Percentiles rank a stretch among this genome's conserved stretches.
These are phyloP conservation scores for Ramicandelaber brevisporus DNA, from an alignment of 192 early-diverging fungal species.

Conservation along the genomic window DNA sequence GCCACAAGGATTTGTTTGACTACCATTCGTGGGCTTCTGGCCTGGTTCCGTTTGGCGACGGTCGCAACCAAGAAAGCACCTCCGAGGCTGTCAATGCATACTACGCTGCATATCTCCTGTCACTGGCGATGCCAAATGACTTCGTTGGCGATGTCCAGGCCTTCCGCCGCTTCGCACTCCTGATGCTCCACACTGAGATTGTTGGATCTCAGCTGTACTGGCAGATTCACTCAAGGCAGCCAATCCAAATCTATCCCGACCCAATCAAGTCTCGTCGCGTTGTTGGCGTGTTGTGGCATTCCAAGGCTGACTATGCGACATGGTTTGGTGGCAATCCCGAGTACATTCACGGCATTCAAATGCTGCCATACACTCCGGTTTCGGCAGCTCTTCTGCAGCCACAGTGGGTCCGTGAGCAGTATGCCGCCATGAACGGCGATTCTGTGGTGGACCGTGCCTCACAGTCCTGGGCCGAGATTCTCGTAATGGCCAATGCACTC, in stretches of 20 bases:
- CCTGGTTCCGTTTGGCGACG: slow-evolving; percentile 15
- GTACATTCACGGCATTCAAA: slow-evolving; percentile 26
- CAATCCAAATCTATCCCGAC: slow-evolving; percentile 7
- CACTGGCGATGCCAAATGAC: slow-evolving; percentile 8
- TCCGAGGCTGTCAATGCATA: slow-evolving; percentile 26
- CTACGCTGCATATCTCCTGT: slow-evolving; percentile 21
- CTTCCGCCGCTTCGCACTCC: slow-evolving; percentile 14
- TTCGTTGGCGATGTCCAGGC: slow-evolving; percentile 11
- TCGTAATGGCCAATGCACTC: slow-evolving; percentile 15
- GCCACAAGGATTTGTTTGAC: slow-evolving; percentile 29
- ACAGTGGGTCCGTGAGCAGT: slow-evolving; percentile 18
- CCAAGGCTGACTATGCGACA: slow-evolving; percentile 17
- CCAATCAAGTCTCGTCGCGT: slow-evolving; percentile 11
- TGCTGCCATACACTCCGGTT: slow-evolving; percentile 22
- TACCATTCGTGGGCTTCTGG: slow-evolving; percentile 40
- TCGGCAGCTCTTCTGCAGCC: slow-evolving; percentile 7
- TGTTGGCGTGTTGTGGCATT: slow-evolving; percentile 20
- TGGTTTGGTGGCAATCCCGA: slow-evolving; percentile 18
- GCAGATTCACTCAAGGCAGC: slow-evolving; percentile 12
- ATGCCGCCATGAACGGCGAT: slow-evolving; percentile 14
- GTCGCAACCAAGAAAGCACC: slow-evolving; percentile 22
- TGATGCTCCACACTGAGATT: slow-evolving; percentile 19
- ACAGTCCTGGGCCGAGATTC: slow-evolving; percentile 15
- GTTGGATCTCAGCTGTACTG: slow-evolving; percentile 18
- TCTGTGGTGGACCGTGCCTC: slow-evolving; percentile 1